phyloP scores from a whole-genome alignment of 148 eudicot genomes.

The Talinum fruticosum region DNA sequence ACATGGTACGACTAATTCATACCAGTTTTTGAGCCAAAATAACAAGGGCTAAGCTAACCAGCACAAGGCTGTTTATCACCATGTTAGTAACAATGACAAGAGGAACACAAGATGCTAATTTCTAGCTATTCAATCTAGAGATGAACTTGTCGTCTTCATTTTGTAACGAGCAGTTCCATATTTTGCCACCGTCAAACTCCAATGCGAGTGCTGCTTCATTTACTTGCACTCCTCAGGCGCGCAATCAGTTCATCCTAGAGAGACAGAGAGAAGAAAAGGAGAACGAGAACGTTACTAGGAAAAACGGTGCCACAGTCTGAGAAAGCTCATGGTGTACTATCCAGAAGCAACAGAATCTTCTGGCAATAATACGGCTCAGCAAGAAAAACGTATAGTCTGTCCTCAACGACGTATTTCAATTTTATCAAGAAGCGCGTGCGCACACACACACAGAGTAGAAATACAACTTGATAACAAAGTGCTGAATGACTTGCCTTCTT shows the following conservation, averaged over 20 bases:
- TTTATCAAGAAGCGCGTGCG: too few relatives aligned
- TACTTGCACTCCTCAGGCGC: slow-evolving; percentile 42
- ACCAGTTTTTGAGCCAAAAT: too few relatives aligned
- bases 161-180: slow-evolving; percentile 5
- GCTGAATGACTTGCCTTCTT: slow-evolving; percentile 63
- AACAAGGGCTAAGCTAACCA: background rate
- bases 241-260: slow-evolving; percentile 65
- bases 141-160: background rate
- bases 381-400: too few relatives aligned
- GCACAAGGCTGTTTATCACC: background rate
- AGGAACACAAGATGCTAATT: background rate
- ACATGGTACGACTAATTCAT: too few relatives aligned
- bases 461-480: background rate
- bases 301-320: background rate
- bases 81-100: background rate
- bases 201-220: slow-evolving; percentile 26
- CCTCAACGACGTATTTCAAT: too few relatives aligned
- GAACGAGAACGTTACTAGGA: background rate
- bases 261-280: background rate
- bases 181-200: background rate
- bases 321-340: background rate
- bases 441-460: too few relatives aligned
- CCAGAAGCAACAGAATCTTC: too few relatives aligned
- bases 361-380: too few relatives aligned
- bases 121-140: background rate